Percentiles rank a stretch among this genome's conserved stretches.
phyloP scores from a whole-genome alignment of 352 stramenopile genomes.

The Globisporangium cederbergense region DNA sequence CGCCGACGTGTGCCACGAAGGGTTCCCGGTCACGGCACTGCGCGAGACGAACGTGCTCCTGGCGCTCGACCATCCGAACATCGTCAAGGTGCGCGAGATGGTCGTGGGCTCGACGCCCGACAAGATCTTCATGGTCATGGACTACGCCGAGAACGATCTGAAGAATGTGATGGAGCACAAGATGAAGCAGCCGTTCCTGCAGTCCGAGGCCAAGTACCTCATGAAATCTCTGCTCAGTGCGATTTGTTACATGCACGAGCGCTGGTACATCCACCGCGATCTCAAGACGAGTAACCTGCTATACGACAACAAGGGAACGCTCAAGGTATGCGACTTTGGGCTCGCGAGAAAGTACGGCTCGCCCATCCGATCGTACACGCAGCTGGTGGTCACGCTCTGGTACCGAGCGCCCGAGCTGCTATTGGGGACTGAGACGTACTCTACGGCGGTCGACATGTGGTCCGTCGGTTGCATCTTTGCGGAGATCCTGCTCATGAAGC shows the following conservation, averaged over 20 bases:
- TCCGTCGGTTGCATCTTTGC: conserved; percentile 95
- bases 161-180: conserved; percentile 84
- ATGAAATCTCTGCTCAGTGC: conserved; percentile 91
- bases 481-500: conserved; percentile 93
- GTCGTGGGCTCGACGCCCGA: conserved; percentile 83
- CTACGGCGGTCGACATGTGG: conserved; percentile 96
- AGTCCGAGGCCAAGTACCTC: conserved; percentile 93
- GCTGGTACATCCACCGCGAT: conserved; percentile 94
- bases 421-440: conserved; percentile 91
- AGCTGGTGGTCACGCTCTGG: conserved; percentile 94
- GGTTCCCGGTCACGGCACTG: conserved; percentile 81
- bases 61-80: conserved; percentile 82
- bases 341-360: conserved; percentile 80
- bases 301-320: conserved; percentile 79
- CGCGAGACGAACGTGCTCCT: conserved; percentile 86
- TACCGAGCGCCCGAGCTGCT: conserved; percentile 93
- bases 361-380: conserved; percentile 79
- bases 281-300: conserved; percentile 98
- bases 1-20: conserved; percentile 68
- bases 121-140: conserved; percentile 92
- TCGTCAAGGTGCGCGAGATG: conserved; percentile 86
- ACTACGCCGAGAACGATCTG: conserved; percentile 87
- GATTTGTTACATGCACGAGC: conserved; percentile 89
- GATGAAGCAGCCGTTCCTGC: conserved; percentile 77
- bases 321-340: conserved; percentile 88